phyloP scores from a whole-genome alignment of 805 yeast genomes.

The Saturnispora saitoi region DNA sequence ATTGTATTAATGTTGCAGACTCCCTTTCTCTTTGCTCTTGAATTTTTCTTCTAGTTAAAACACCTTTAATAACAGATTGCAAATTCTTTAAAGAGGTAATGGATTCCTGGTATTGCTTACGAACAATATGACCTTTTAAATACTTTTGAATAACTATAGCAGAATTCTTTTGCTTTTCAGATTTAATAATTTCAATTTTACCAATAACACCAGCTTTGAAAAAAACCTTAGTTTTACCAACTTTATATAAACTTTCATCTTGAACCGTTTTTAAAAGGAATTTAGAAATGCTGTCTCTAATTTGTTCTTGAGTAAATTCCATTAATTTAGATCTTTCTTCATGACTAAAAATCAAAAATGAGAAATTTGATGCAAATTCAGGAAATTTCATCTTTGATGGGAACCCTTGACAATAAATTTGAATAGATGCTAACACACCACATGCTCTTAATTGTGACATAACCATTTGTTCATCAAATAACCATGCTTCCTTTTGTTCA shows the following conservation, averaged over 20 bases:
- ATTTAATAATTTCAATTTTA: constrained; percentile 73
- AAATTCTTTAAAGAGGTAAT: constrained; percentile 44
- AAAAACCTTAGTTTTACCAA: constrained; percentile 89
- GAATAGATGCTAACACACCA: constrained; percentile 95
- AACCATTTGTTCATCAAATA: constrained; percentile 91
- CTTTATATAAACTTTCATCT: constrained; percentile 65
- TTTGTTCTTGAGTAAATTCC: constrained; percentile 2
- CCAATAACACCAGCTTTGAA: constrained; percentile 97
- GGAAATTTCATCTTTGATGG: constrained; percentile 94
- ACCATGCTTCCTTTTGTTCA: constrained; percentile 91
- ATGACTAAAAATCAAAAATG: constrained; percentile 63
- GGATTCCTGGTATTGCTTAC: constrained; percentile 49
- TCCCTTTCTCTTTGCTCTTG: constrained; percentile 45
- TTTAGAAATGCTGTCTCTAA: constrained; percentile 19
- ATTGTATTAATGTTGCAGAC: constrained; percentile 69
- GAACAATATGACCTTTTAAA: constrained; percentile 54
- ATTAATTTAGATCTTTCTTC: constrained; percentile 43
- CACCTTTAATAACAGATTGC: constrained; percentile 63
- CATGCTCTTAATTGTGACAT: constrained; percentile 93
- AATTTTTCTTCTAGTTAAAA: constrained; percentile 44
- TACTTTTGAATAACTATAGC: constrained; percentile 84
- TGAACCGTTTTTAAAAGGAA: constrained; percentile 60
- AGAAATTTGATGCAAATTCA: constrained; percentile 86
- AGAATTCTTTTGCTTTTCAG: constrained; percentile 66
- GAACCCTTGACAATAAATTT: constrained; percentile 96